phyloP scores from a whole-genome alignment of 2,329 filamentous ascomycete genomes.

The Hansfordia pulvinata region DNA sequence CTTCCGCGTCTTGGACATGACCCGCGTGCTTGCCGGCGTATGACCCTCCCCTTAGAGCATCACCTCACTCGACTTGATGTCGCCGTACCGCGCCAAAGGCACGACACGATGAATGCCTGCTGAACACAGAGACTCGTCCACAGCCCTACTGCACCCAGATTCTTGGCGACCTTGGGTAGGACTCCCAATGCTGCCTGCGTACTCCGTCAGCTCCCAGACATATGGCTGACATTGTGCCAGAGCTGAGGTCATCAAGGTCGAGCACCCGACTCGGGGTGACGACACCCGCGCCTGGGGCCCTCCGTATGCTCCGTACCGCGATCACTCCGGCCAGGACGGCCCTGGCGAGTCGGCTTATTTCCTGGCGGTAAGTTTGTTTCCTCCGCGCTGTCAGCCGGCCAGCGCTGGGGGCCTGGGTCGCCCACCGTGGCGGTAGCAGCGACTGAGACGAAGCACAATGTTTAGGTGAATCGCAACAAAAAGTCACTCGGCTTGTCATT shows the following conservation, averaged over 20 bases:
- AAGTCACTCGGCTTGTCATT: constrained; percentile 89
- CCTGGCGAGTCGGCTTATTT: constrained; percentile 94
- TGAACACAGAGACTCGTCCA: no score
- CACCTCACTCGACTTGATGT: no score
- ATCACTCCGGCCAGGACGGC: constrained; percentile 43
- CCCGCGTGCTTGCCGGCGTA: constrained; percentile 85
- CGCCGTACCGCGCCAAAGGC: no score
- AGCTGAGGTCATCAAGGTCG: constrained; percentile 93
- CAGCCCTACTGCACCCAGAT: constrained; percentile 98
- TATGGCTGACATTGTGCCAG: constrained; percentile 30
- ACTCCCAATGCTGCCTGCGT: no score
- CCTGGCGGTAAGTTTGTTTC: constrained; percentile 55
- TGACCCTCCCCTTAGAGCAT: no score
- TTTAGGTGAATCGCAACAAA: constrained; percentile 97
- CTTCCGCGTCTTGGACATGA: constrained; percentile 89
- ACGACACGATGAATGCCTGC: no score
- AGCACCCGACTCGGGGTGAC: constrained; percentile 82
- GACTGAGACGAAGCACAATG: background rate
- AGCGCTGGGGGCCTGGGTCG: no score
- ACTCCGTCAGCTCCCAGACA: constrained; percentile 8
- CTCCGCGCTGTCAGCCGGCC: no score
- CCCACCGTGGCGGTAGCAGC: background rate
- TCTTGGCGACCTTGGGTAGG: constrained; percentile 85
- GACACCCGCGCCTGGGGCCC: constrained; percentile 96
- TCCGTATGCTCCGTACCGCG: constrained; percentile 70